phyloP scores from a whole-genome alignment of 2,329 filamentous ascomycete species.

The Verticillium zaregamsianum region DNA sequence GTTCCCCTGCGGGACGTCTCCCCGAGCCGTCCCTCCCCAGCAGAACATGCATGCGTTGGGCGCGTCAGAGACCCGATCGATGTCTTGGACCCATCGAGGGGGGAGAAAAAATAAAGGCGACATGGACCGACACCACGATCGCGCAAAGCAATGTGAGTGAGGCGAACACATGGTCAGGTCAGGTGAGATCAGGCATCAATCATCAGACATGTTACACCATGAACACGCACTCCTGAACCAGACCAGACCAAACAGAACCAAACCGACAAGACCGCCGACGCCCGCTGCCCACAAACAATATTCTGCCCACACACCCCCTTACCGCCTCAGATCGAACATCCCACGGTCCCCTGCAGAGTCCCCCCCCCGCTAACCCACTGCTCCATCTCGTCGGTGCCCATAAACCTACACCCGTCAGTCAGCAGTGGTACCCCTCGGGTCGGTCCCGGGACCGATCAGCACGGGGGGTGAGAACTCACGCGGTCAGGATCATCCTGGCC shows the following conservation, averaged over 20 bases:
- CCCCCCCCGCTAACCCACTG: slow-evolving; percentile 4
- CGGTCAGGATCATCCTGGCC: slow-evolving; percentile 30
- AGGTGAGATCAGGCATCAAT: neutral
- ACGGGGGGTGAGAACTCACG: slow-evolving; percentile 23
- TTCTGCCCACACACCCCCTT: neutral
- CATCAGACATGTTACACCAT: neutral
- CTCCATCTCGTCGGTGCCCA: slow-evolving; percentile 13
- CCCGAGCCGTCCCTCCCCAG: neutral
- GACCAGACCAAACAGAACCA: neutral
- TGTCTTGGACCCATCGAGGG: neutral
- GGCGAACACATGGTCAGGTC: neutral
- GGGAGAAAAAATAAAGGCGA: neutral
- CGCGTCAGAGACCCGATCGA: neutral
- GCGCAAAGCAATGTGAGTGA: neutral
- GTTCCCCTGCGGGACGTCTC: no score
- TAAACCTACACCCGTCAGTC: slow-evolving; percentile 1
- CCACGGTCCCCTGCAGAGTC: neutral
- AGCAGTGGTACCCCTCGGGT: neutral
- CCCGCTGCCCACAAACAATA: neutral
- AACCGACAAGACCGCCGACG: neutral
- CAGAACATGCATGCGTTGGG: no score
- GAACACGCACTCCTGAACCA: neutral
- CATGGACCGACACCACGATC: neutral
- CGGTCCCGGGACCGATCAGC: no score
- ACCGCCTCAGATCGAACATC: neutral